Base-by-base conservation (phyloP, 345 rosid genomes). In the Murraya koenigii region DNA sequence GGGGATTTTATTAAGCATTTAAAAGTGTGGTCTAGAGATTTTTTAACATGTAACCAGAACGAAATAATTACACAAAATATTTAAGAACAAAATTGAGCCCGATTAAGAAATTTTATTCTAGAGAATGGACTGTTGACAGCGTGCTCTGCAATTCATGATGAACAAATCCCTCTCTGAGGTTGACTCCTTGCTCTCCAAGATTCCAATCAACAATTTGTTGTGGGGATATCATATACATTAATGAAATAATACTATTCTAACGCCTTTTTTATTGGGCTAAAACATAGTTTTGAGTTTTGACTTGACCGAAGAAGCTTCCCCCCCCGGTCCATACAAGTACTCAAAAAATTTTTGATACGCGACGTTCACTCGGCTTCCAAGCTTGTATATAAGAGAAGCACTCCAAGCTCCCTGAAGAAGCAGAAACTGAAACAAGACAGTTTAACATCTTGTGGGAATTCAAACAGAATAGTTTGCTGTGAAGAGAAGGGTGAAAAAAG, bases 221-320 rank as follows among this genome's bases (percentile, higher is more conserved):
- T 10, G 2, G 47, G 47, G 15, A 41, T 41, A 41, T 10, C 47
- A 41, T 41, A 10, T 2, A 10, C 10, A 9, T 0, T 41, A 41
- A 41, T 2, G 47, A 41, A 49, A 49, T 3, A 15, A 49, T 15
- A 4, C 55, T 20, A 49, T 14, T 49, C 20, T 52, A 52, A 1
- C 22, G 56, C 22, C 17, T 5, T 15, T 52, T 17, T 52, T 4
- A 17, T 52, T 17, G 22, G 56, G 7, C 56, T 8, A 15, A 49
- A 52, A 17, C 56, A 52, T 5, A 1, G 8, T 4, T 9, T 17
- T 52, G 56, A 30, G 32, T 30, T 30, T n/a, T n/a, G n/a, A 49
- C 65, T 41, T 7, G 65, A 30, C 66, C 66, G 1, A 15, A 52
- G 49, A 62, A 78, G 38, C 73, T 66, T 65, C 72, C 72, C 20